These are phyloP conservation scores for Ruellia speciosa DNA, from an alignment of 305 asterid genomes.

Conservation along the genomic window DNA sequence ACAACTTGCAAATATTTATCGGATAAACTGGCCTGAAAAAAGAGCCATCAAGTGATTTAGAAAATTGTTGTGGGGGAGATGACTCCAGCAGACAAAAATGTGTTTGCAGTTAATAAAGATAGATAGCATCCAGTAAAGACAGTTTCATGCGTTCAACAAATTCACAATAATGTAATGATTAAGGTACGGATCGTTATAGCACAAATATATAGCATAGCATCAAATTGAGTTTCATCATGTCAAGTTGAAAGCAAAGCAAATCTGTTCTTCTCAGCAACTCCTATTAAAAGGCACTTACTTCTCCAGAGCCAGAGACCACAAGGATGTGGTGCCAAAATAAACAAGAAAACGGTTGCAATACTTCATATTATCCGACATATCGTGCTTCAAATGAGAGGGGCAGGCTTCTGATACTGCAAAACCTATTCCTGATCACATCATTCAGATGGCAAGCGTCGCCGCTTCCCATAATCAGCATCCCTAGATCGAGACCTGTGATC, in stretches of 20 bases:
- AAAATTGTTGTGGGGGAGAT: background rate
- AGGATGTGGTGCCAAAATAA: slow-evolving; percentile 27
- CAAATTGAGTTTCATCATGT: slow-evolving; percentile 27
- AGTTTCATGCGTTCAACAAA: slow-evolving; percentile 33
- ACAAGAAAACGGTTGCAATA: slow-evolving; percentile 27
- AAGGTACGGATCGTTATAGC: slow-evolving; percentile 26
- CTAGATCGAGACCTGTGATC: slow-evolving; percentile 53
- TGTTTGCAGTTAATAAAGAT: slow-evolving; percentile 1
- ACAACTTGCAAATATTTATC: background rate
- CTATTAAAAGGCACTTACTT: slow-evolving; percentile 55
- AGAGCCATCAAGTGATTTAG: slow-evolving; percentile 21
- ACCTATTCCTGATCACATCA: slow-evolving; percentile 24
- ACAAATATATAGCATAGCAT: slow-evolving; percentile 32
- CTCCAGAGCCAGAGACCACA: slow-evolving; percentile 37
- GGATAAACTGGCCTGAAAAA: slow-evolving; percentile 8
- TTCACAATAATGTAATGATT: slow-evolving; percentile 30
- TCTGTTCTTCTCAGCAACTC: slow-evolving; percentile 32
- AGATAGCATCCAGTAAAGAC: slow-evolving; percentile 15
- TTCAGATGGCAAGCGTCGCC: slow-evolving; percentile 54
- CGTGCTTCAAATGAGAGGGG: slow-evolving; percentile 20
- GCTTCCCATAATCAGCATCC: slow-evolving; percentile 61
- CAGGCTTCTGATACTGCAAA: slow-evolving; percentile 15
- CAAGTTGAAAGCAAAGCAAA: slow-evolving; percentile 28
- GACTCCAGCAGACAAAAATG: background rate
- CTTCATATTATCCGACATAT: slow-evolving; percentile 26